Conservation (phyloP, 2,329 filamentous ascomycete species). For the Talaromyces piceae region DNA sequence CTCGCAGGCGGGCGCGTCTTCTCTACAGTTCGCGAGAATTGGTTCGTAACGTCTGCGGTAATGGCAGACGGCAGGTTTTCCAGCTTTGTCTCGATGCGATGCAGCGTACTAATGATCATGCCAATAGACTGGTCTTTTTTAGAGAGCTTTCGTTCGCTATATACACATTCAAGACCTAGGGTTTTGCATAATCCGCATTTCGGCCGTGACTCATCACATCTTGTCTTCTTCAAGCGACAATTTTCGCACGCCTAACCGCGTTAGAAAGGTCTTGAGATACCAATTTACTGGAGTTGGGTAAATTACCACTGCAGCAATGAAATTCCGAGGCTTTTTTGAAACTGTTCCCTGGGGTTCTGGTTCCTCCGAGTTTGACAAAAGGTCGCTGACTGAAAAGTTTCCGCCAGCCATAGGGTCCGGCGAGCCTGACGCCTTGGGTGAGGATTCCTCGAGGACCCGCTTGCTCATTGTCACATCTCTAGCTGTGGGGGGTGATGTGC, state of each 20-base stretch:
- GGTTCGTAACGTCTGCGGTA: conserved; percentile 24
- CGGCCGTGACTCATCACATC: conserved; percentile 49
- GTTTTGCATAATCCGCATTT: conserved; percentile 46
- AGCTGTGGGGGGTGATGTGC: not conserved
- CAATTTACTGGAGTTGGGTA: not conserved
- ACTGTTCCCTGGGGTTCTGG: conserved; percentile 13
- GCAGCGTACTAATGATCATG: conserved; percentile 48
- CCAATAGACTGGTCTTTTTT: conserved; percentile 49
- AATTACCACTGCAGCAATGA: conserved; percentile 29
- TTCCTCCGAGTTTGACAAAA: conserved; percentile 28
- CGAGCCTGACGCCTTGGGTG: conserved; percentile 4
- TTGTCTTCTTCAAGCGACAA: conserved; percentile 47
- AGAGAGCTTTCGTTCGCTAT: conserved; percentile 40
- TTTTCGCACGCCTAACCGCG: conserved; percentile 43
- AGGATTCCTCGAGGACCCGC: conserved; percentile 11
- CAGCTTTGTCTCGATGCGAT: conserved; percentile 46
- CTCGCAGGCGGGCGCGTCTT: conserved; percentile 5
- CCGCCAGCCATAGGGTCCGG: conserved; percentile 3
- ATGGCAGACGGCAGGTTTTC: conserved; percentile 38
- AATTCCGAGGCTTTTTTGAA: conserved; percentile 27
- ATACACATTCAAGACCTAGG: conserved; percentile 44
- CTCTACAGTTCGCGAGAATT: conserved; percentile 15
- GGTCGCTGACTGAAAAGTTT: conserved; percentile 22
- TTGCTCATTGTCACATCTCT: conserved; percentile 12
- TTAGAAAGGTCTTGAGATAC: not conserved